Base-by-base conservation (phyloP, 2,329 filamentous ascomycete species). In the Ascochyta viciae-villosae region DNA sequence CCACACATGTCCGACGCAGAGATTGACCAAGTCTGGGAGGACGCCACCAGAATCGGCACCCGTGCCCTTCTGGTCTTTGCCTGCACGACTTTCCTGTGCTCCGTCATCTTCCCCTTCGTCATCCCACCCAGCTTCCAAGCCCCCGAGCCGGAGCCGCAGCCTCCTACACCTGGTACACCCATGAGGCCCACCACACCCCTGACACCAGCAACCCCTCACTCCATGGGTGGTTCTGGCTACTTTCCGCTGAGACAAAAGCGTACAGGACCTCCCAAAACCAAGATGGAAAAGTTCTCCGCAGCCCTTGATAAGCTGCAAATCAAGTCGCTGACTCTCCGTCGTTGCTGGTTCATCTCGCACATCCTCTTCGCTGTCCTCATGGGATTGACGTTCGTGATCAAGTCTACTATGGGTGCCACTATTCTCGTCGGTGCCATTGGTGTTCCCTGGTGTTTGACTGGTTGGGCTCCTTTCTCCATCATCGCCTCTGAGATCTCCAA, bases 401-500 rank as follows among this genome's bases (percentile, higher is more conserved):
- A 81, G 37, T 87, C 85, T 2, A 87, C 92, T 7, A 80, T 85
- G 53, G 85, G 83, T 9, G 94, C 91, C 1, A 96, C 90, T 0
- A 82, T 86, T 1, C 83, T 96, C 31, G 89, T 96, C 52, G 91
- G 88, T 1, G 79, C 95, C 23, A 87, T 96, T 43, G 94, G 94
- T 31, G 87, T 98, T 55, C 92, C 91, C 1, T 98, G 94, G 94
- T 92, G 93, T 22, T 80, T 97, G 68, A 92, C 92, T 2, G 85
- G 96, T 24, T 98, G 94, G 94, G 94, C 93, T 0, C 94, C 94
- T 0, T 98, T 94, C 79, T 93, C 94, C 35, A 90, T 98, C 66
- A 97, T 98, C 72, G 92, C 91, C 41, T 91, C 91, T 5, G 94
- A 98, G 75, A 93, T 98, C 60, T 90, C 89, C 58, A 90, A 88